Conservation (phyloP, 805 yeast genomes). For the Candida xiaguanensis region DNA sequence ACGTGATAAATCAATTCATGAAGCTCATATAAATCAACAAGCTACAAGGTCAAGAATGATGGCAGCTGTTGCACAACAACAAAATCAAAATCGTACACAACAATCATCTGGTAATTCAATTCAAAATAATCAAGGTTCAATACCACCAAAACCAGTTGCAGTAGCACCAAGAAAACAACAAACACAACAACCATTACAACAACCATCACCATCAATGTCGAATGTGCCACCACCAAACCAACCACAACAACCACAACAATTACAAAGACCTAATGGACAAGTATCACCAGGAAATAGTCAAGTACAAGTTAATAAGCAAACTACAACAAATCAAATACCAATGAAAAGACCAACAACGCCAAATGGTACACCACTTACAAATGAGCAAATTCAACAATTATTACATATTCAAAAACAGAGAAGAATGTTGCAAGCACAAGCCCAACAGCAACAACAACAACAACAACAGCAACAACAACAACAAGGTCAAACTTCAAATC, state of each 20-base stretch:
- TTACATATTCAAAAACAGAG: slow-evolving; percentile 51
- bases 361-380: slow-evolving; percentile 55
- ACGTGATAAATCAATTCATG: slow-evolving; percentile 80
- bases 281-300: slow-evolving; percentile 2
- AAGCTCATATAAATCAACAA: slow-evolving; percentile 54
- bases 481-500: slow-evolving; percentile 2
- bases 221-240: slow-evolving; percentile 16
- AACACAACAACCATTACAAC: slow-evolving; percentile 14
- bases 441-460: slow-evolving; percentile 19
- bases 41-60: slow-evolving; percentile 40
- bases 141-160: slow-evolving; percentile 10
- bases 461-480: slow-evolving; percentile 13
- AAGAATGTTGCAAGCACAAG: slow-evolving; percentile 44
- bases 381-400: slow-evolving; percentile 58
- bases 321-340: slow-evolving; percentile 5
- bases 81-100: slow-evolving; percentile 15
- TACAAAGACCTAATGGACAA: background rate
- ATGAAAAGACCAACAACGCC: slow-evolving; percentile 43
- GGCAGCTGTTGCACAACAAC: slow-evolving; percentile 40
- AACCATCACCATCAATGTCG: slow-evolving; percentile 11
- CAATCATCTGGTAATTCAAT: background rate
- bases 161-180: background rate
- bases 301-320: background rate
- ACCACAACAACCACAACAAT: slow-evolving; percentile 16
- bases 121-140: background rate